Evolutionary conservation across 805 yeast species (phyloP).

Genomic region (Isabelozyma pseudorhagii): DNA sequence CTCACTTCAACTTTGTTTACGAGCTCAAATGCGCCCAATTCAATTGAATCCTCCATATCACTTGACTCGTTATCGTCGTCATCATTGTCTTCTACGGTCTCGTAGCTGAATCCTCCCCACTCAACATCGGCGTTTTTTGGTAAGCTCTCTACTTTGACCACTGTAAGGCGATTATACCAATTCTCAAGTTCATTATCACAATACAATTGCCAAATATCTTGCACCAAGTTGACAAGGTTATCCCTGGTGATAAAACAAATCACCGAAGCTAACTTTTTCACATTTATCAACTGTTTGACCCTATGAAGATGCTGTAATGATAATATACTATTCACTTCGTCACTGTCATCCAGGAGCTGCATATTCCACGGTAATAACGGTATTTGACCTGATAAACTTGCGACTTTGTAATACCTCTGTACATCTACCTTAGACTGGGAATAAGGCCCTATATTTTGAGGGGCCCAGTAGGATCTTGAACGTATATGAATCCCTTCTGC

Average conservation of each 20-base stretch:
- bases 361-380: slow-evolving; percentile 75
- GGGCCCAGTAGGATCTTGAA: slow-evolving; percentile 96
- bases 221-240: slow-evolving; percentile 23
- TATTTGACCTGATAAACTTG: slow-evolving; percentile 84
- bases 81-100: slow-evolving; percentile 39
- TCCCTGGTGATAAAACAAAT: slow-evolving; percentile 53
- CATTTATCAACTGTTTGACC: slow-evolving; percentile 55
- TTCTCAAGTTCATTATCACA: slow-evolving; percentile 14
- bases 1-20: not conserved
- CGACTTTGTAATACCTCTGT: slow-evolving; percentile 37
- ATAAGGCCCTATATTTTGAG: slow-evolving; percentile 96
- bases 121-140: slow-evolving; percentile 69
- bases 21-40: not conserved
- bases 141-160: slow-evolving; percentile 53
- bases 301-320: slow-evolving; percentile 73
- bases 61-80: slow-evolving; percentile 17
- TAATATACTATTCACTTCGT: slow-evolving; percentile 42
- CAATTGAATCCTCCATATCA: not conserved
- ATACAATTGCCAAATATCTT: slow-evolving; percentile 47
- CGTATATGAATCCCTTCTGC: slow-evolving; percentile 85
- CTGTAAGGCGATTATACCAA: slow-evolving; percentile 31
- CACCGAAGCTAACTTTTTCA: slow-evolving; percentile 41
- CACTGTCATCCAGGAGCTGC: slow-evolving; percentile 34
- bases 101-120: slow-evolving; percentile 67
- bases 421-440: slow-evolving; percentile 72